Percentiles rank a stretch among this genome's conserved stretches.
phyloP scores from a whole-genome alignment of 257 asterid species.

The Solanum lignicaule region DNA sequence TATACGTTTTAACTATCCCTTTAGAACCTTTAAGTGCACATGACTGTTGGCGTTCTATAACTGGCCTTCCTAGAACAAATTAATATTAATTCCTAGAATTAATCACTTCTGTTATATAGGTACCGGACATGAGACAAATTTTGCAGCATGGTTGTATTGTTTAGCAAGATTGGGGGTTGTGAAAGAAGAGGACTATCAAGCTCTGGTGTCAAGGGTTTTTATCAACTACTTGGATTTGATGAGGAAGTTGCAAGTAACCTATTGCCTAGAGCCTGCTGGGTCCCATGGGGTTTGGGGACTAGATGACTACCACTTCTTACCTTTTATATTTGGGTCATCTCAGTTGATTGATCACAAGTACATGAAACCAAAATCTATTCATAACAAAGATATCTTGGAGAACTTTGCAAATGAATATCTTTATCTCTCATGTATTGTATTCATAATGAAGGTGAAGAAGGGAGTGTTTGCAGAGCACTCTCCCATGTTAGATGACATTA shows the following conservation, averaged over 20 bases:
- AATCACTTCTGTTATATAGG: conserved; percentile 28
- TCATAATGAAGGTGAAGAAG: conserved; percentile 83
- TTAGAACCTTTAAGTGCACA: neutral
- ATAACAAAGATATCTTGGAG: conserved; percentile 79
- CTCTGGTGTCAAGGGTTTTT: conserved; percentile 65
- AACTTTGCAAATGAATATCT: conserved; percentile 66
- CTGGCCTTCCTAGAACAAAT: neutral
- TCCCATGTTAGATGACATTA: conserved; percentile 92
- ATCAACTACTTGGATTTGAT: conserved; percentile 76
- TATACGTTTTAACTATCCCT: neutral
- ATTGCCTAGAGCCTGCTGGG: conserved; percentile 86
- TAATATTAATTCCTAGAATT: neutral
- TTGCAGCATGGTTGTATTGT: conserved; percentile 87
- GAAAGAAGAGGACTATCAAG: conserved; percentile 77
- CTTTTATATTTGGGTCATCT: conserved; percentile 81
- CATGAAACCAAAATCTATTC: conserved; percentile 96
- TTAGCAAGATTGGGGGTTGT: conserved; percentile 61
- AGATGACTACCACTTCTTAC: conserved; percentile 90
- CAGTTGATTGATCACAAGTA: conserved; percentile 91
- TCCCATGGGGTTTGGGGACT: conserved; percentile 99
- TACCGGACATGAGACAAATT: conserved; percentile 92
- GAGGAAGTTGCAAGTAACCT: conserved; percentile 78
- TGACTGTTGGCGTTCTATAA: neutral
- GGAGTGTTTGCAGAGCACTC: conserved; percentile 94
- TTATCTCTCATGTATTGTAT: conserved; percentile 68